Percentiles rank a stretch among this genome's conserved stretches.
phyloP scores from a whole-genome alignment of 2,329 filamentous ascomycete genomes.

The Parascedosporium putredinis region DNA sequence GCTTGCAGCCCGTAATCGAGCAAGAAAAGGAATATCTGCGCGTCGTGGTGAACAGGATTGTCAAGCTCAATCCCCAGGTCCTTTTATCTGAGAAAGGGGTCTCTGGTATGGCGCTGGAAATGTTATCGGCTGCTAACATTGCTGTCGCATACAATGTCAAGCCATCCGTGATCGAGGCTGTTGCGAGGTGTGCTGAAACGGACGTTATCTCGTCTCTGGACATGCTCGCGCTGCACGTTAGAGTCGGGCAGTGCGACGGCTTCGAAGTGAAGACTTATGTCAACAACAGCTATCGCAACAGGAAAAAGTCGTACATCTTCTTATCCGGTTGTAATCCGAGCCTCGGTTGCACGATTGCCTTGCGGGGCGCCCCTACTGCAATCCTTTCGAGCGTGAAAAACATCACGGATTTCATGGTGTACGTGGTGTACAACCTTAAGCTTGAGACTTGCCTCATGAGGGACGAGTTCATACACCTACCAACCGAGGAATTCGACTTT shows the following conservation, averaged over 20 bases:
- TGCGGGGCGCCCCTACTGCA: slow-evolving; percentile 68
- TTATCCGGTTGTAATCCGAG: slow-evolving; percentile 82
- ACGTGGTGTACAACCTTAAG: slow-evolving; percentile 95
- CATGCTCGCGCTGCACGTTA: slow-evolving; percentile 65
- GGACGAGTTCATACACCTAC: slow-evolving; percentile 82
- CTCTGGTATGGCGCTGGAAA: slow-evolving; percentile 79
- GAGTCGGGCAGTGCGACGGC: slow-evolving; percentile 68
- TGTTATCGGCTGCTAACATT: slow-evolving; percentile 79
- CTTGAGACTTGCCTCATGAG: slow-evolving; percentile 89
- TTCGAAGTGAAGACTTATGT: slow-evolving; percentile 97
- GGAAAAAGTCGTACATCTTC: slow-evolving; percentile 93
- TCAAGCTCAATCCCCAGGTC: slow-evolving; percentile 72
- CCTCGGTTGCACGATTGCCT: slow-evolving; percentile 86
- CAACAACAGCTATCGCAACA: slow-evolving; percentile 59
- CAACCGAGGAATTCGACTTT: slow-evolving; percentile 42
- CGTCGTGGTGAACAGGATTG: slow-evolving; percentile 85
- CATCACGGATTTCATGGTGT: slow-evolving; percentile 97
- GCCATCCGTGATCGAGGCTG: slow-evolving; percentile 86
- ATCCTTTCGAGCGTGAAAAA: slow-evolving; percentile 72
- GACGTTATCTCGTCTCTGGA: slow-evolving; percentile 91
- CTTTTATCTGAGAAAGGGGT: slow-evolving; percentile 89
- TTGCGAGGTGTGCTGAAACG: slow-evolving; percentile 84
- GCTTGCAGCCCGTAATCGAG: slow-evolving; percentile 87
- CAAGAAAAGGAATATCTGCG: slow-evolving; percentile 91
- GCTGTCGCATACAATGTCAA: slow-evolving; percentile 96